A percentile compares a stretch with the other conserved stretches of the same genome.
Evolutionary conservation across 495 filamentous ascomycete genomes (phyloP).

Genomic region (Halenospora varia): DNA sequence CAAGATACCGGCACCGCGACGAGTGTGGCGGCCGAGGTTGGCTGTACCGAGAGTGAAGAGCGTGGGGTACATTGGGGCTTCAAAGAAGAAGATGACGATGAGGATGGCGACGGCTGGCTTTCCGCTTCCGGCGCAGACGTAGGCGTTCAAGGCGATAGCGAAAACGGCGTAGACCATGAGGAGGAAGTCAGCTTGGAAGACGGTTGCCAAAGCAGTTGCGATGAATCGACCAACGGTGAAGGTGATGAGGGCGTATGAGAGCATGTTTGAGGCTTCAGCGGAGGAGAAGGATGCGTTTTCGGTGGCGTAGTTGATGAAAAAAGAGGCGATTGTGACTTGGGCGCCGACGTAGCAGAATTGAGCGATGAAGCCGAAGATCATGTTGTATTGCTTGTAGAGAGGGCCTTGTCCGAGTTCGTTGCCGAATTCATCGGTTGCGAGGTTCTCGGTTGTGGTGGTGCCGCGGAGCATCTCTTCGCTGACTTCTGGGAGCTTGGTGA

Average conservation of each 20-base stretch:
- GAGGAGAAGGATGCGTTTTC: constrained; percentile 45
- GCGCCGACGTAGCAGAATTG: constrained; percentile 74
- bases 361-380: constrained; percentile 59
- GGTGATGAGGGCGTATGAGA: constrained; percentile 61
- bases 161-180: constrained; percentile 43
- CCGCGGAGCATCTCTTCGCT: constrained; percentile 34
- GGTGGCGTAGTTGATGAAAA: constrained; percentile 59
- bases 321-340: constrained; percentile 55
- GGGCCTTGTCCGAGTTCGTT: constrained; percentile 33
- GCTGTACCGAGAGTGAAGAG: constrained; percentile 65
- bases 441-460: constrained; percentile 12
- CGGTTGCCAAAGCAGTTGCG: constrained; percentile 46
- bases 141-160: constrained; percentile 55
- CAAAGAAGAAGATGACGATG: constrained; percentile 62
- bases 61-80: constrained; percentile 65
- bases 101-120: constrained; percentile 56
- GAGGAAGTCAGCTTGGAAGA: constrained; percentile 48
- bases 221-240: constrained; percentile 66
- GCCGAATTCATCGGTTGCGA: constrained; percentile 18
- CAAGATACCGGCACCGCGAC: constrained; percentile 58
- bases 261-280: constrained; percentile 47
- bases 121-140: constrained; percentile 47
- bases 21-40: constrained; percentile 66
- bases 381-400: constrained; percentile 57
- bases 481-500: constrained; percentile 48